These are phyloP conservation scores for Adansonia rubrostipa DNA, from an alignment of 441 rosid species.

Conservation along the genomic window DNA sequence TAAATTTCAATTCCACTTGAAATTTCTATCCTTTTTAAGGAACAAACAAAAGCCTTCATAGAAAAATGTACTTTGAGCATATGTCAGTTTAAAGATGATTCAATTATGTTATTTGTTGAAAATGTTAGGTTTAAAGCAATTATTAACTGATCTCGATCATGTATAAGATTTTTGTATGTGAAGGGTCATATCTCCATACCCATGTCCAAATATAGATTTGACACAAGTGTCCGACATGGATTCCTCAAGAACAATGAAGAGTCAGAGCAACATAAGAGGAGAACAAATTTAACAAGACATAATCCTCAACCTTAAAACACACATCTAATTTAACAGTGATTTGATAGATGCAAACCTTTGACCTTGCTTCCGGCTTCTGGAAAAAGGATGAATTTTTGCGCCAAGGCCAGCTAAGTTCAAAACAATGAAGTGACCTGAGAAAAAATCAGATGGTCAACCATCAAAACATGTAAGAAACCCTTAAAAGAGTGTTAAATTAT, in stretches of 20 bases:
- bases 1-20: background rate
- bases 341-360: slow-evolving; percentile 57
- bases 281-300: background rate
- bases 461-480: slow-evolving; percentile 18
- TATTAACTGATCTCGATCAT: background rate
- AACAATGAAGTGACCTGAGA: slow-evolving; percentile 89
- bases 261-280: background rate
- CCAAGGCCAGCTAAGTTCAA: slow-evolving; percentile 99
- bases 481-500: slow-evolving; percentile 3
- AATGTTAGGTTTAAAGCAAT: slow-evolving; percentile 4
- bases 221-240: background rate
- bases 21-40: background rate
- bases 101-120: background rate
- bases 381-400: slow-evolving; percentile 67
- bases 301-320: background rate
- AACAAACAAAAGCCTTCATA: background rate
- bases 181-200: background rate
- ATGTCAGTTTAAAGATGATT: background rate
- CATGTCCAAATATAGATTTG: background rate
- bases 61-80: background rate
- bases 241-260: background rate
- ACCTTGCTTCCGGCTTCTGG: slow-evolving; percentile 66
- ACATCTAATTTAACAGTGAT: slow-evolving; percentile 14
- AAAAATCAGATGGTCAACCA: slow-evolving; percentile 30
- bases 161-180: slow-evolving; percentile 12